These are phyloP conservation scores for Moniliophthora roreri DNA, from an alignment of 1,284 basidiomycete genomes.

Conservation along the genomic window DNA sequence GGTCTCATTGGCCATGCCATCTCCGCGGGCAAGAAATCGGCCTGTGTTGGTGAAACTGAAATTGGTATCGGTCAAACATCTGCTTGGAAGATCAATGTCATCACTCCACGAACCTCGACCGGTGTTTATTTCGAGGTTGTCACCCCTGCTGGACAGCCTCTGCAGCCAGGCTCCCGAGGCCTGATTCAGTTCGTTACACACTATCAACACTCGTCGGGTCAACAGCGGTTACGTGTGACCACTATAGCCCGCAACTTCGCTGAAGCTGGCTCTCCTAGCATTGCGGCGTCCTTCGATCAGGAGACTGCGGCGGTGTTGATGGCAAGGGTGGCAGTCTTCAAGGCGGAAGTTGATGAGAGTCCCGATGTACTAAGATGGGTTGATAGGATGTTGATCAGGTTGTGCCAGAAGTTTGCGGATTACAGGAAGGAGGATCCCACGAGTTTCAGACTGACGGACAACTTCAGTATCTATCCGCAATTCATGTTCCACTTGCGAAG, in stretches of 20 bases:
- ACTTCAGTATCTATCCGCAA: slow-evolving; percentile 99
- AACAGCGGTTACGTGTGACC: slow-evolving; percentile 92
- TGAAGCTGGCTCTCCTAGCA: slow-evolving; percentile 91
- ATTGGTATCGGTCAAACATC: slow-evolving; percentile 99
- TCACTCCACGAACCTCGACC: slow-evolving; percentile 87
- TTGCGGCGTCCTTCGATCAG: slow-evolving; percentile 96
- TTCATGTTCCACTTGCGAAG: slow-evolving; percentile 99
- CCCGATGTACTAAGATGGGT: slow-evolving; percentile 98
- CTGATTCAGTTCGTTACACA: slow-evolving; percentile 99
- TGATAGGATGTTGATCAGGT: slow-evolving; percentile 96
- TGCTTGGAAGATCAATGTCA: slow-evolving; percentile 97
- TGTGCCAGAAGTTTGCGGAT: slow-evolving; percentile 99
- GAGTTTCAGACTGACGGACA: slow-evolving; percentile 91
- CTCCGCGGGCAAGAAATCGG: slow-evolving; percentile 95
- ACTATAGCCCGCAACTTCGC: slow-evolving; percentile 98
- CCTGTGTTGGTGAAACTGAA: slow-evolving; percentile 98
- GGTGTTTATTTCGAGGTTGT: slow-evolving; percentile 99
- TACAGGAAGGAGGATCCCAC: slow-evolving; percentile 98
- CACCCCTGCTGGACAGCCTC: slow-evolving; percentile 94
- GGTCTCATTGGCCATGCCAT: slow-evolving; percentile 98
- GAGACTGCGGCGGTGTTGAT: slow-evolving; percentile 98
- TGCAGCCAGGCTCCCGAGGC: slow-evolving; percentile 90
- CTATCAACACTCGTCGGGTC: slow-evolving; percentile 96
- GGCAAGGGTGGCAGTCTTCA: slow-evolving; percentile 99
- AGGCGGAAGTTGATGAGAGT: slow-evolving; percentile 98